Evolutionary conservation across 1,284 basidiomycete genomes (phyloP).

Genomic region (Puccinia coronata): DNA sequence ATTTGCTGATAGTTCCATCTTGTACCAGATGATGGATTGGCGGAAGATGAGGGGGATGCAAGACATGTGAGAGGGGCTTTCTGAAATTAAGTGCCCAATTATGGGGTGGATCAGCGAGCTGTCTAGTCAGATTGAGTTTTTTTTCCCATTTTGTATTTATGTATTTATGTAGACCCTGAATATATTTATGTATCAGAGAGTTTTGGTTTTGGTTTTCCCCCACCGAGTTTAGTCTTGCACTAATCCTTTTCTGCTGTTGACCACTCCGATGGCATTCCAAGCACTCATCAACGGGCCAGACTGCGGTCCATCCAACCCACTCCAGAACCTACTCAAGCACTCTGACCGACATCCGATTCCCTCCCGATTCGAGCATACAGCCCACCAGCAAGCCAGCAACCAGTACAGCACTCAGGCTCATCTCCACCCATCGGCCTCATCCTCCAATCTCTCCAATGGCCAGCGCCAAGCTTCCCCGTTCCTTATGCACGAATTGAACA

Average conservation of each 20-base stretch:
- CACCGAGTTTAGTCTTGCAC: too few species aligned
- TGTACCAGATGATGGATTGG: too few species aligned
- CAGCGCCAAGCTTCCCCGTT: neutral
- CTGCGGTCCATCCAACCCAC: conserved; percentile 48
- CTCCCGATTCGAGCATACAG: neutral
- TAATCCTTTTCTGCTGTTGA: neutral
- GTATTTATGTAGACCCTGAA: too few species aligned
- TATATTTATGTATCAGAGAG: too few species aligned
- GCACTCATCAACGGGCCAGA: conserved; percentile 41
- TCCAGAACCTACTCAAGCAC: conserved; percentile 44
- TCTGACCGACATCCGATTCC: neutral
- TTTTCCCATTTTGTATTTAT: too few species aligned
- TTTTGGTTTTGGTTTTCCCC: too few species aligned
- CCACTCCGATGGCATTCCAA: conserved; percentile 36
- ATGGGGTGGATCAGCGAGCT: too few species aligned
- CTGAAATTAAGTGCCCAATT: too few species aligned
- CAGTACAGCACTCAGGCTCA: neutral
- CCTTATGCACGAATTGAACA: neutral
- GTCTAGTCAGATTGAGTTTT: too few species aligned
- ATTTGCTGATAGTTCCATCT: too few species aligned
- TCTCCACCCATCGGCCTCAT: neutral
- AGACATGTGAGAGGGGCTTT: too few species aligned
- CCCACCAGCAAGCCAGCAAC: neutral
- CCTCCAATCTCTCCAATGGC: conserved; percentile 4
- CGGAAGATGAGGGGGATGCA: too few species aligned